Conservation (phyloP, 305 asterid species). For the Nicotiana rustica region DNA sequence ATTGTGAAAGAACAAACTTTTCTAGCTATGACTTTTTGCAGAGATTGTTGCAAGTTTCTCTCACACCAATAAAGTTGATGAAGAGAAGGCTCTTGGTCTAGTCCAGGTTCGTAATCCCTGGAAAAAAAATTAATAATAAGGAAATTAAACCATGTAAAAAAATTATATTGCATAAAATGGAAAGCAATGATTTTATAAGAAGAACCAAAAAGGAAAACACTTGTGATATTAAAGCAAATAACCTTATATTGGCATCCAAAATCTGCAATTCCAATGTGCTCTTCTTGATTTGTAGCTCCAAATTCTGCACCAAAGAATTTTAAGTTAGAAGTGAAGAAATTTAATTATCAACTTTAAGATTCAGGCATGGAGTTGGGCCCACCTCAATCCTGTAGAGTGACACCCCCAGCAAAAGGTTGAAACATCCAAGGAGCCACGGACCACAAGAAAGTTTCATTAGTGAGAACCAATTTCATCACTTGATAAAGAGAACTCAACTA, state of each 20-base stretch:
- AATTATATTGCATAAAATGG: background rate
- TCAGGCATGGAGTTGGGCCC: background rate
- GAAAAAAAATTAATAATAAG: background rate
- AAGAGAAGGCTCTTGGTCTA: slow-evolving; percentile 58
- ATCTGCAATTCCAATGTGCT: slow-evolving; percentile 52
- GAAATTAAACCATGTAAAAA: background rate
- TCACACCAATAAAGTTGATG: slow-evolving; percentile 69
- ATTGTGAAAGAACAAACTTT: slow-evolving; percentile 51
- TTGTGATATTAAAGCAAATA: slow-evolving; percentile 11
- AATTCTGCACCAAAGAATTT: slow-evolving; percentile 48
- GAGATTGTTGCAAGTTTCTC: slow-evolving; percentile 55
- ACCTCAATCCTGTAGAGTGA: slow-evolving; percentile 60
- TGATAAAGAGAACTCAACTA: background rate
- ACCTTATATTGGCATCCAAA: slow-evolving; percentile 61
- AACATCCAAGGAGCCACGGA: background rate
- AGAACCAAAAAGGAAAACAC: background rate
- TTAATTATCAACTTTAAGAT: too few relatives aligned
- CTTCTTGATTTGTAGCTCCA: slow-evolving; percentile 61
- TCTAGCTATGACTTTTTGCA: slow-evolving; percentile 46
- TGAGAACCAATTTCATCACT: background rate
- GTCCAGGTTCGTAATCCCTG: slow-evolving; percentile 60
- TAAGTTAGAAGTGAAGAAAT: too few relatives aligned
- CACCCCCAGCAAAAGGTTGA: background rate
- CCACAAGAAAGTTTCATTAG: slow-evolving; percentile 1
- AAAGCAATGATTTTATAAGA: background rate